Conservation (phyloP, 2,329 filamentous ascomycete genomes). For the Mollisia scopiformis region DNA sequence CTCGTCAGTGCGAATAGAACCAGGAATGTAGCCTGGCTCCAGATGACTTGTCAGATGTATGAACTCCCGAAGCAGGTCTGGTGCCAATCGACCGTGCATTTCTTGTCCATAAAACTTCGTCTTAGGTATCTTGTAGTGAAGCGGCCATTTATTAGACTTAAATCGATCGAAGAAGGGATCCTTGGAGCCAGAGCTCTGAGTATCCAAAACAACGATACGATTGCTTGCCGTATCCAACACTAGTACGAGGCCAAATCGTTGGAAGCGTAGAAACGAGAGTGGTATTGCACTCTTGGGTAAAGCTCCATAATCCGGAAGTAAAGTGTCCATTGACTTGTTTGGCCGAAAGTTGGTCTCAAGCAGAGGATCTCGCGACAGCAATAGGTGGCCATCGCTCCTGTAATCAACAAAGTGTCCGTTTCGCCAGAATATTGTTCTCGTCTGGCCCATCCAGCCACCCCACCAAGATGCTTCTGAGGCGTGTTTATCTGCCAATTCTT, state of each 20-base stretch:
- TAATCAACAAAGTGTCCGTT: slow-evolving; percentile 9
- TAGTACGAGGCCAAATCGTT: slow-evolving; percentile 2
- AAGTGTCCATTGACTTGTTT: background rate
- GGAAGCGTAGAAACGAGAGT: slow-evolving; percentile 3
- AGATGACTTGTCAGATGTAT: slow-evolving; percentile 4
- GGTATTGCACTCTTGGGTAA: slow-evolving; percentile 6
- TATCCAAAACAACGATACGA: slow-evolving; percentile 5
- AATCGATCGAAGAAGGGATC: slow-evolving; percentile 12
- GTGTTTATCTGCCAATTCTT: background rate
- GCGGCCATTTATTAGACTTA: background rate
- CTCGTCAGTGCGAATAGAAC: slow-evolving; percentile 2
- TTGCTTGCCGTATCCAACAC: slow-evolving; percentile 9
- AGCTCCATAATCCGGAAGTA: background rate
- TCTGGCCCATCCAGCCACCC: slow-evolving; percentile 9
- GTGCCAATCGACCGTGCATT: background rate
- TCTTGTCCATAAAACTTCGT: slow-evolving; percentile 2
- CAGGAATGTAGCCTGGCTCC: slow-evolving; percentile 3
- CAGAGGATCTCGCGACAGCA: slow-evolving; percentile 6
- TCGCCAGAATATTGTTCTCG: slow-evolving; percentile 1
- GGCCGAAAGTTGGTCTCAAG: background rate
- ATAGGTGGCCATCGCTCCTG: background rate
- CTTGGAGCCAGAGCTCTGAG: background rate
- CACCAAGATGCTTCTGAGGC: background rate
- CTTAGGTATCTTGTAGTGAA: slow-evolving; percentile 3
- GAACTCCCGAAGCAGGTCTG: slow-evolving; percentile 7